These are phyloP conservation scores for Fusarium fracticaudum DNA, from an alignment of 2,329 filamentous ascomycete genomes.

Conservation along the genomic window DNA sequence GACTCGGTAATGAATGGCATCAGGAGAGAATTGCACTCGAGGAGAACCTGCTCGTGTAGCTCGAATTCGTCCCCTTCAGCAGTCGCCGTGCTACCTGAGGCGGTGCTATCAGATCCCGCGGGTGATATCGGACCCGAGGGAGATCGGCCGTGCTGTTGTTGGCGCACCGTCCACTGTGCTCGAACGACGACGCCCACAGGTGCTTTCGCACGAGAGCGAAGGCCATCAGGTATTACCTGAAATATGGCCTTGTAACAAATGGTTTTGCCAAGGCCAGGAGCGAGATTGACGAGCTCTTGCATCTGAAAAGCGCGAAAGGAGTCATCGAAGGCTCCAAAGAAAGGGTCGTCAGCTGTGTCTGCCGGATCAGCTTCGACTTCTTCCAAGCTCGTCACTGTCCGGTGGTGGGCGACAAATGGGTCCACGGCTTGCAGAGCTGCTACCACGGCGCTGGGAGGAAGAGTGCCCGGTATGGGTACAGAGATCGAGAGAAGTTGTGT, in stretches of 20 bases:
- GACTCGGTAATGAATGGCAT: conserved; percentile 49
- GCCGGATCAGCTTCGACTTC: conserved; percentile 47
- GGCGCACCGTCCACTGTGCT: conserved; percentile 48
- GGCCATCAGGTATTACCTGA: conserved; percentile 53
- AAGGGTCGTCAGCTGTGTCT: conserved; percentile 52
- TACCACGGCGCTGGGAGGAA: conserved; percentile 52
- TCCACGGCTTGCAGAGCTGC: conserved; percentile 52
- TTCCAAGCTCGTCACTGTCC: conserved; percentile 49
- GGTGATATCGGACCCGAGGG: conserved; percentile 33
- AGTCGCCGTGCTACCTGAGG: conserved; percentile 38
- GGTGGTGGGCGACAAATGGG: conserved; percentile 55
- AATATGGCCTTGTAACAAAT: conserved; percentile 56
- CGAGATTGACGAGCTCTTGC: conserved; percentile 47
- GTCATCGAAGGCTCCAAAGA: conserved; percentile 52
- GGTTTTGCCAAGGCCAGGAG: conserved; percentile 54
- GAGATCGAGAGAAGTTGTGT: conserved; percentile 49
- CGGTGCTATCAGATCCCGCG: conserved; percentile 41
- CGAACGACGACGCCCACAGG: conserved; percentile 55
- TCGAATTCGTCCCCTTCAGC: conserved; percentile 47
- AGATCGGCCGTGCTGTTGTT: conserved; percentile 25
- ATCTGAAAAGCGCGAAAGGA: conserved; percentile 49
- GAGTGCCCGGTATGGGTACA: conserved; percentile 53
- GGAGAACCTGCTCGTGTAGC: conserved; percentile 45
- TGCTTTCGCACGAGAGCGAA: conserved; percentile 56
- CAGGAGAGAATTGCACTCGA: conserved; percentile 48